Conservation (phyloP, 2,329 filamentous ascomycete genomes). For the Ilyonectria sp. region DNA sequence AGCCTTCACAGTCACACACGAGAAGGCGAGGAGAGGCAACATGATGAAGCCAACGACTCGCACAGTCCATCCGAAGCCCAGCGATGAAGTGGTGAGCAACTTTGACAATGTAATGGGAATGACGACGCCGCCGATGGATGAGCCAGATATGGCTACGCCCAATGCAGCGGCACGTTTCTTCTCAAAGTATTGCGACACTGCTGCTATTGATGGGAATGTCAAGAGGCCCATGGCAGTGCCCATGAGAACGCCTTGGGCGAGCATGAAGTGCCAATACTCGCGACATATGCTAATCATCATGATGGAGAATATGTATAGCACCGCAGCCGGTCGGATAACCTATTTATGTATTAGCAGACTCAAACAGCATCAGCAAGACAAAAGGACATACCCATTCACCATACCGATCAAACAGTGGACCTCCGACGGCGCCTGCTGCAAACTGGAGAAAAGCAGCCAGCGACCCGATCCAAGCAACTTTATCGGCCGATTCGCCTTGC, state of each 20-base stretch:
- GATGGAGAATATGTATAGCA: constrained; percentile 34
- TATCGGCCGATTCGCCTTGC: constrained; percentile 45
- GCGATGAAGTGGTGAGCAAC: constrained; percentile 59
- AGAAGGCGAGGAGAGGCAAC: constrained; percentile 59
- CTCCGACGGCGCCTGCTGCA: constrained; percentile 42
- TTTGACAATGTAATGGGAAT: constrained; percentile 64
- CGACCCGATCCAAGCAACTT: constrained; percentile 62
- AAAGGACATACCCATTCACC: constrained; percentile 32
- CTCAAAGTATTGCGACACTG: constrained; percentile 63
- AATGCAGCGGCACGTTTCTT: constrained; percentile 62
- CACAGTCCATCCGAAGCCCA: constrained; percentile 68
- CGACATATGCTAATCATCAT: constrained; percentile 52
- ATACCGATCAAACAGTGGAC: constrained; percentile 42
- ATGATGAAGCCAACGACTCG: constrained; percentile 68
- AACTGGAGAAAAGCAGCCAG: constrained; percentile 55
- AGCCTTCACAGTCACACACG: constrained; percentile 51
- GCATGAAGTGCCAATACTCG: constrained; percentile 67
- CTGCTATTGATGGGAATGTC: constrained; percentile 61
- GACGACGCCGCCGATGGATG: constrained; percentile 67
- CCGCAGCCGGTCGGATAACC: constrained; percentile 35
- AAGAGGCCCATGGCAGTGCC: constrained; percentile 59
- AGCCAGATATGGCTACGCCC: constrained; percentile 62
- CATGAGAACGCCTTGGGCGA: constrained; percentile 63
- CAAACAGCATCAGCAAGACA: rapidly evolving
- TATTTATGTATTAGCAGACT: constrained; percentile 16